Conservation (phyloP, 1,284 basidiomycete genomes). For the Veloporphyrellus conicus region DNA sequence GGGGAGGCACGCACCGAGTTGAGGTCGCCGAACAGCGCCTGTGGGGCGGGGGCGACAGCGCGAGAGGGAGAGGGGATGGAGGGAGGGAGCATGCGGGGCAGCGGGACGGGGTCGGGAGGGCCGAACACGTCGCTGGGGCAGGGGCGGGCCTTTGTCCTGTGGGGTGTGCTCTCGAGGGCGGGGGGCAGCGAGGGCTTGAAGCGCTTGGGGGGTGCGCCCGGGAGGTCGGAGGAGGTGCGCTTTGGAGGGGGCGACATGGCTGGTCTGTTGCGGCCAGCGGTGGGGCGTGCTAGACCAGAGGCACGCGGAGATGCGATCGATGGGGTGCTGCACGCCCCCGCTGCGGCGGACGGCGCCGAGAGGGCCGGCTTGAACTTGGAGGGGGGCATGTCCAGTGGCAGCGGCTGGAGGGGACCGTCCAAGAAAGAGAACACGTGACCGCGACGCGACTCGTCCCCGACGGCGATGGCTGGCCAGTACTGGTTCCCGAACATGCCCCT, state of each 20-base stretch:
- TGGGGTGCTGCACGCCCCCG: no score
- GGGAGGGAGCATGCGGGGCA: constrained; percentile 3
- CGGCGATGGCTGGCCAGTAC: constrained; percentile 37
- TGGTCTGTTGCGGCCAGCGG: no score
- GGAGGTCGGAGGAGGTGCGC: constrained; percentile 42
- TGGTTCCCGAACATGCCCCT: constrained; percentile 65
- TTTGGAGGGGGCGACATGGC: constrained; percentile 32
- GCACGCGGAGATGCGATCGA: no score
- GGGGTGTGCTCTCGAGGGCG: no score
- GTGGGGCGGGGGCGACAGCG: neutral
- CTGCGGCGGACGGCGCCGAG: no score
- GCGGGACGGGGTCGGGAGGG: constrained; percentile 18
- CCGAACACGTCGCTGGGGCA: no score
- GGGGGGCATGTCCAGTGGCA: no score
- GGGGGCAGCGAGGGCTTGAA: constrained; percentile 29
- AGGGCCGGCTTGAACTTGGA: no score
- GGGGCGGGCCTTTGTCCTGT: no score
- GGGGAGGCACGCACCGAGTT: constrained; percentile 3
- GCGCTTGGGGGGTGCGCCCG: constrained; percentile 40
- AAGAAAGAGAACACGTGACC: constrained; percentile 28
- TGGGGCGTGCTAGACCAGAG: no score
- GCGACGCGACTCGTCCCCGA: constrained; percentile 5
- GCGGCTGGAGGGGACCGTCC: no score
- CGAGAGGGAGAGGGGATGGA: constrained; percentile 4
- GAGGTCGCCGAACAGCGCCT: constrained; percentile 14